Conservation (phyloP, 192 early-diverging fungal genomes). For the Entrophospora sp. region DNA sequence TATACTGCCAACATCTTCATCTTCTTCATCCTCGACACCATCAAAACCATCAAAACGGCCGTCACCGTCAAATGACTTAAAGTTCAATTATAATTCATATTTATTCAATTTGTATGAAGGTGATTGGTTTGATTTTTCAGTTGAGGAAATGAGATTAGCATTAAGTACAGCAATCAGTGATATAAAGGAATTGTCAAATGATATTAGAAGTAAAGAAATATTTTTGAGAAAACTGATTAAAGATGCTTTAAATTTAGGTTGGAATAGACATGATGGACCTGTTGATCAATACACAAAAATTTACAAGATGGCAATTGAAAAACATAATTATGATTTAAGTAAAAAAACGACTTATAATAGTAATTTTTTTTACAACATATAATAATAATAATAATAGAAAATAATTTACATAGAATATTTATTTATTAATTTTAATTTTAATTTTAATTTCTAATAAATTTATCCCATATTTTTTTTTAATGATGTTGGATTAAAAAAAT, state of each 20-base stretch:
- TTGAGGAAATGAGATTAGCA: slow-evolving; percentile 26
- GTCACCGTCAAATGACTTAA: neutral
- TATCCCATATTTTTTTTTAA: no score
- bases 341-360: no score
- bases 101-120: slow-evolving; percentile 25
- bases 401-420: no score
- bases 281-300: slow-evolving; percentile 37
- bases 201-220: slow-evolving; percentile 31
- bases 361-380: no score
- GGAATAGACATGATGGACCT: slow-evolving; percentile 42
- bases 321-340: no score
- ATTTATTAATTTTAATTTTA: no score
- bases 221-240: slow-evolving; percentile 36
- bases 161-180: slow-evolving; percentile 32
- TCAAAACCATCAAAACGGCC: no score
- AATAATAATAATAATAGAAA: no score
- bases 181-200: slow-evolving; percentile 17
- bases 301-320: slow-evolving; percentile 32
- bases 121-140: neutral
- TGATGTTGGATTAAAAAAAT: no score
- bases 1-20: no score
- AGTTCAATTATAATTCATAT: slow-evolving; percentile 1
- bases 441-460: no score
- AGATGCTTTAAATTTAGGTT: slow-evolving; percentile 38
- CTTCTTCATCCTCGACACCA: no score